Evolutionary conservation across 192 early-diverging fungal species (phyloP), one percentile per base, ranked within the genome.

Genomic region (Neocallimastix lanati): DNA sequence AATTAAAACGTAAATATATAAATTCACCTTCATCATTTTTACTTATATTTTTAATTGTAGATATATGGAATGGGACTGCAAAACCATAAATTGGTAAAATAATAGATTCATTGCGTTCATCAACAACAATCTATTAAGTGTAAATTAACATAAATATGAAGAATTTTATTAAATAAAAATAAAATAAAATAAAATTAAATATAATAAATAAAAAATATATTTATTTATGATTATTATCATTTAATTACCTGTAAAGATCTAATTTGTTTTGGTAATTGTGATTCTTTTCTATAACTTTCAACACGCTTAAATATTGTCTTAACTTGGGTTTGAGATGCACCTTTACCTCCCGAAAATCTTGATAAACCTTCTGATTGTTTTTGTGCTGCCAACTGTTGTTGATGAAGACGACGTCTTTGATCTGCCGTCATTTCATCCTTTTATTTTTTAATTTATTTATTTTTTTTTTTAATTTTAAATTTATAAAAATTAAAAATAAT

Each of bases 1-100:
- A 92, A 83, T 99, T 99, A 81, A 99, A 90, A 76, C 98, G 93
- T 28, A 99, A 85, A 81, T 94, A 92, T 27, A 93, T 90, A 80
- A 89, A 93, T 58, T 96, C 94, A 77, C 93, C 93, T 87, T 99
- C 98, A 78, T 98, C 98, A 77, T 87, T 92, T 85, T 98, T 98
- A 84, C 89, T 92, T 12, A 94, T 91, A 83, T 94, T 98, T 82
- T 99, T 98, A 38, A 99, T 82, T 3, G 96, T 96, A 16, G 95
- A 94, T 79, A 99, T 94, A 83, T 99, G 98, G 88, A 99, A 97
- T 30, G 98, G 98, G 18, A 99, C 98, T 3, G 96, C 91, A 83
- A 94, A 90, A 28, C 96, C 96, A 82, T 96, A 97, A 50, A 99
- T 92, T 12, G 98, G 98, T 76, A 98, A 85, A 50, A 99, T 91